Percentiles rank a stretch among this genome's conserved stretches.
phyloP scores from a whole-genome alignment of 2,329 filamentous ascomycete species.

The Cytospora paraplurivora region DNA sequence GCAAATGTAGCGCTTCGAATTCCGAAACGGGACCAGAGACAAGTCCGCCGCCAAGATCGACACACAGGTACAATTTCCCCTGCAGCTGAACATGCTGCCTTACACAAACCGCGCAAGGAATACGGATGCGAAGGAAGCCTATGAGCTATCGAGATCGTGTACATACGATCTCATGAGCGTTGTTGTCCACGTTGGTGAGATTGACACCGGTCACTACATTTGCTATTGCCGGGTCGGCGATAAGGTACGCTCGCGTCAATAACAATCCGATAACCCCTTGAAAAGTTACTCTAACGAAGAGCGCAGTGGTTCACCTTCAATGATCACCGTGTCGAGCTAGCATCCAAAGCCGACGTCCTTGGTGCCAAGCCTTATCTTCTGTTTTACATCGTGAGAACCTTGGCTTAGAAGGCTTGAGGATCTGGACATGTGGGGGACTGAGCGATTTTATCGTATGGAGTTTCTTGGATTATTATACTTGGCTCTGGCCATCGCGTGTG shows the following conservation, averaged over 20 bases:
- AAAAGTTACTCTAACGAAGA: slow-evolving; percentile 25
- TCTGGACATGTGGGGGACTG: slow-evolving; percentile 4
- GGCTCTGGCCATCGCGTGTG: slow-evolving; percentile 4
- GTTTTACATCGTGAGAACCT: slow-evolving; percentile 76
- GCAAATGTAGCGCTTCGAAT: slow-evolving; percentile 65
- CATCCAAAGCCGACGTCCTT: slow-evolving; percentile 81
- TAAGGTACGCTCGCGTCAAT: slow-evolving; percentile 50
- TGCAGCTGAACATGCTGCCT: slow-evolving; percentile 85
- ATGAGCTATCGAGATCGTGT: slow-evolving; percentile 64
- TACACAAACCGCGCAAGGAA: slow-evolving; percentile 72
- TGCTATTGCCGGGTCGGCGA: slow-evolving; percentile 84
- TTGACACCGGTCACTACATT: slow-evolving; percentile 90
- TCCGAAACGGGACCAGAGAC: slow-evolving; percentile 65
- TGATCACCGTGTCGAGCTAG: slow-evolving; percentile 87
- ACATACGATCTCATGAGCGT: slow-evolving; percentile 88
- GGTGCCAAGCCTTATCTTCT: slow-evolving; percentile 85
- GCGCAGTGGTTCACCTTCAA: slow-evolving; percentile 91
- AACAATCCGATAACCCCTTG: background rate
- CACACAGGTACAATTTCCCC: slow-evolving; percentile 80
- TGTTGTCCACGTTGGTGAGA: slow-evolving; percentile 89
- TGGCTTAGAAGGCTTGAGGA: slow-evolving; percentile 43
- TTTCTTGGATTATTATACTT: slow-evolving; percentile 17
- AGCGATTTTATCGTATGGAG: slow-evolving; percentile 16
- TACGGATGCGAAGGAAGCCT: slow-evolving; percentile 51
- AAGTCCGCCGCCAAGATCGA: slow-evolving; percentile 83